Evolutionary conservation across 495 filamentous ascomycete species (phyloP), one percentile per base, ranked within the genome.

Genomic region (Tuber calosporum): DNA sequence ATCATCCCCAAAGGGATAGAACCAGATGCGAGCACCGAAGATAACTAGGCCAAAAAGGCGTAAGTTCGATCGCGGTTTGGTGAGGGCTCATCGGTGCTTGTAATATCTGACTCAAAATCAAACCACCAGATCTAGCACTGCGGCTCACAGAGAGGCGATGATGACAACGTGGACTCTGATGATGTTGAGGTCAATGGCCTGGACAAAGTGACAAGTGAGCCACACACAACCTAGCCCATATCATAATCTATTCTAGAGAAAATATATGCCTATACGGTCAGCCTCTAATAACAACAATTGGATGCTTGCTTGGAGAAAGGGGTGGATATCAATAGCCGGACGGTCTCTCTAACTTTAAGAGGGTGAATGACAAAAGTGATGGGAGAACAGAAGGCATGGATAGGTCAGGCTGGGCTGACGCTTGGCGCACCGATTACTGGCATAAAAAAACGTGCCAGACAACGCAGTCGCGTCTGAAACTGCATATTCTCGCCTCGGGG

Each of bases 381-480:
- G 13, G 13, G 26, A 62, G 53, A 62, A 62, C 11, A 30, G 15
- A 62, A 62, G 53, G 34, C 53, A 34, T 0, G 53, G 26, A 34
- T 62, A 13, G 2, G 30, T 62, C 26, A 34, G 13, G 26, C 53
- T 13, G 26, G 13, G 53, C 53, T 62, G 53, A 34, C 26, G 26
- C 53, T 62, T 62, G 53, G 53, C 53, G 4, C 13, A 9, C 13
- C 53, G 53, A 62, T 62, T 34, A 15, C 13, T 34, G 34, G 53
- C 53, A 62, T 62, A 34, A 34, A 53, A 62, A 62, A 62, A 62
- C 53, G 53, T 62, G 53, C 53, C 53, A 17, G 53, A 26, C 53
- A 30, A 62, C 34, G 53, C 53, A 62, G 9, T 34, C 34, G 26
- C 26, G 53, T 62, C 53, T 62, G 53, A 62, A 62, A 62, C 53